phyloP scores from a whole-genome alignment of 331 rosid species.

The Malus hybrid region DNA sequence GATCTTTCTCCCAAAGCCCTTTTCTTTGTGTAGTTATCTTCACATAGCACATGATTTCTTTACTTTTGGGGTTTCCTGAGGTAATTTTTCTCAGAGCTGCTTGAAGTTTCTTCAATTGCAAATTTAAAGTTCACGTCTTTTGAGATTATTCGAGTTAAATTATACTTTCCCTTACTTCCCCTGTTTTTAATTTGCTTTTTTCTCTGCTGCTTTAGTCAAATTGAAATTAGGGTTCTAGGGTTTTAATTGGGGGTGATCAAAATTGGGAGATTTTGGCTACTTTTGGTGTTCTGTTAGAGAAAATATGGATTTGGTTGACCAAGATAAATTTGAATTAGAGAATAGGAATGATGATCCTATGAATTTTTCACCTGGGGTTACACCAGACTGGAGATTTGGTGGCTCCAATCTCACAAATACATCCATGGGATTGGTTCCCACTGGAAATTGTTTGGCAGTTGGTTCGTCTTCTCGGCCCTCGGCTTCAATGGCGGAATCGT shows the following conservation, averaged over 20 bases:
- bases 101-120: slow-evolving; percentile 15
- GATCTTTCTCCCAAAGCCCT: slow-evolving; percentile 12
- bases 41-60: not conserved
- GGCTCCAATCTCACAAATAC: slow-evolving; percentile 46
- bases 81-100: not conserved
- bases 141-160: slow-evolving; percentile 8
- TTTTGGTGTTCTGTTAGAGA: slow-evolving; percentile 28
- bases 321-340: slow-evolving; percentile 54
- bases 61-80: slow-evolving; percentile 1
- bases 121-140: slow-evolving; percentile 12
- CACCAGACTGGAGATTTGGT: slow-evolving; percentile 69
- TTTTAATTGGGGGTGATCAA: not conserved
- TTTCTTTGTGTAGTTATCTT: slow-evolving; percentile 6
- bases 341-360: slow-evolving; percentile 50
- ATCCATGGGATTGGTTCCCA: slow-evolving; percentile 45
- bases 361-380: slow-evolving; percentile 46
- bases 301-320: slow-evolving; percentile 60
- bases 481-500: slow-evolving; percentile 62
- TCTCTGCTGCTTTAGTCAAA: not conserved
- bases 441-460: slow-evolving; percentile 40
- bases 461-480: slow-evolving; percentile 61
- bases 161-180: not conserved
- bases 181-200: not conserved
- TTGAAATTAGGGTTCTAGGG: slow-evolving; percentile 10
- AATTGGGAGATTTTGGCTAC: slow-evolving; percentile 18